Evolutionary conservation across 139 green algal genomes (phyloP), one percentile per base, ranked within the genome.

Genomic region (Nannochloris sp.): DNA sequence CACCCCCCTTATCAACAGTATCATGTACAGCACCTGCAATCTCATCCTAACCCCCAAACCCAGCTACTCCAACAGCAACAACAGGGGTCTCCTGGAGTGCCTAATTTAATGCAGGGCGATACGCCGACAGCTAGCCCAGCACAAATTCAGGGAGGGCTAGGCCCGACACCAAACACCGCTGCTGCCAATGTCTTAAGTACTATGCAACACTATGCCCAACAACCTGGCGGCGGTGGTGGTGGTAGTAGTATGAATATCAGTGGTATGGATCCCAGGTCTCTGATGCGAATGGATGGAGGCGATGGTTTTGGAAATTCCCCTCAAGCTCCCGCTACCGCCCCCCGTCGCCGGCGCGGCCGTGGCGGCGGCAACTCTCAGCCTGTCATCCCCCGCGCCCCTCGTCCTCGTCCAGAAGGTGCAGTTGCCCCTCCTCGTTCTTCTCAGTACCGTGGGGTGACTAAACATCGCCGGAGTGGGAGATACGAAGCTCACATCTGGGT

Each of bases 401-500:
- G 31, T 3, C 3, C 34, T 19, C 37, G 9, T 6, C 8, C 33
- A 36, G 3, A 38, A 37, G 25, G 55, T 33, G 55, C 37, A 67
- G 60, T 19, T 30, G n/a, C 36, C 36, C n/a, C n/a, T 15, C 38
- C 31, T 32, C 67, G 81, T 10, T 80, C 75, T 5, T 86, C 72
- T 4, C 47, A 62, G 31, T 95, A 75, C 70, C 59, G 87, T 1
- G 88, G 88, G 7, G 88, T 95, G 7, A 95, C 85, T 10, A 81
- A 80, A 45, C 88, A 95, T 77, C 62, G 79, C 14, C 75, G 88
- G 38, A 88, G 77, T 32, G 83, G 84, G 3, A 63, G 73, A 34
- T 83, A 39, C 42, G 73, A 80, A 48, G 74, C 66, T 6, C 89
- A 96, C 72, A 90, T 95, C 44, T 95, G 89, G 89, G 77, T 96